These are phyloP conservation scores for Umbelopsis vinacea DNA, from an alignment of 192 early-diverging fungal species.

Conservation along the genomic window DNA sequence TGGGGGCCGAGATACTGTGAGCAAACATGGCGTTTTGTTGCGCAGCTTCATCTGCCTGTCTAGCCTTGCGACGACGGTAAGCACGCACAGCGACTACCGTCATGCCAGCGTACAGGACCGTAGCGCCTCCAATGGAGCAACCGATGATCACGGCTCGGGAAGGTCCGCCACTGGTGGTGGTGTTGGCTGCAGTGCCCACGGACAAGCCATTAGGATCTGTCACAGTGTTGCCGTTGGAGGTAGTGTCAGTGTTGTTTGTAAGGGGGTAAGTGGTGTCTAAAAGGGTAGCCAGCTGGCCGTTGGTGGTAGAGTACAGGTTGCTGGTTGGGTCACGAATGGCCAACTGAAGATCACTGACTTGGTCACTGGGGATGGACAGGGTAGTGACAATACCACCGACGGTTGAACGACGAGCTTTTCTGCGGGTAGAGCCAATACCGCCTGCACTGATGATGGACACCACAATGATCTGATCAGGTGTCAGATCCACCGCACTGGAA, in stretches of 20 bases:
- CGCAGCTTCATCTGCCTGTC: constrained; percentile 14
- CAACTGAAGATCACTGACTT: constrained; percentile 21
- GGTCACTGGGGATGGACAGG: constrained; percentile 30
- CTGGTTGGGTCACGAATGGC: constrained; percentile 24
- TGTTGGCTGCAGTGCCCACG: background rate
- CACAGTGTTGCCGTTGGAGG: background rate
- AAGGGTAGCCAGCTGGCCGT: constrained; percentile 27
- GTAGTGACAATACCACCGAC: constrained; percentile 28
- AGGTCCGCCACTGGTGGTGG: constrained; percentile 19
- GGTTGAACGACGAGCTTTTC: constrained; percentile 1
- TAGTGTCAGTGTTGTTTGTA: constrained; percentile 13
- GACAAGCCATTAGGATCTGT: constrained; percentile 4
- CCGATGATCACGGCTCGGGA: constrained; percentile 38
- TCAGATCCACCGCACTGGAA: constrained; percentile 16
- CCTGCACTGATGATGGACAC: constrained; percentile 27
- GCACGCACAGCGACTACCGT: constrained; percentile 39
- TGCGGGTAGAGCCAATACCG: background rate
- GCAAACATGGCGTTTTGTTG: constrained; percentile 30
- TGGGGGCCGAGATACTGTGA: constrained; percentile 37
- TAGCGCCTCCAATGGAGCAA: constrained; percentile 35
- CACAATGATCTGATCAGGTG: constrained; percentile 32
- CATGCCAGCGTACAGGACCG: constrained; percentile 42
- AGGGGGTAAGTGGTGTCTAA: constrained; percentile 35
- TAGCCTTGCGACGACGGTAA: constrained; percentile 36
- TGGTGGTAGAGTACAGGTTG: constrained; percentile 18